phyloP scores from a whole-genome alignment of 2,329 filamentous ascomycete species.

The Phaeosphaeriaceae sp. region DNA sequence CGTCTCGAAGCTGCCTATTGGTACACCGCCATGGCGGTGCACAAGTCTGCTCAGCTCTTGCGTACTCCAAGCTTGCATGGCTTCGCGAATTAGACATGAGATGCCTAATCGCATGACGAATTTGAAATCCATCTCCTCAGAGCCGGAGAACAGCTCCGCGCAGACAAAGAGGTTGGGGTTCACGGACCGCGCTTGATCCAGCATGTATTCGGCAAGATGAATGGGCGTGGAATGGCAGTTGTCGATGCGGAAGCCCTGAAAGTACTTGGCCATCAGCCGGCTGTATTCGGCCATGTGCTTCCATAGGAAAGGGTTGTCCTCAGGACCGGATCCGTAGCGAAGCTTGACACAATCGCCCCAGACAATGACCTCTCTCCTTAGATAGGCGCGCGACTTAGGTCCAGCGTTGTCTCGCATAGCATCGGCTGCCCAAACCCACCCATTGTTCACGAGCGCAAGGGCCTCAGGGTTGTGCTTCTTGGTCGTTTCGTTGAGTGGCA shows the following conservation, averaged over 20 bases:
- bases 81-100: slow-evolving; percentile 90
- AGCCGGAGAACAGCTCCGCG: slow-evolving; percentile 94
- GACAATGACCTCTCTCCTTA: slow-evolving; percentile 94
- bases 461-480: slow-evolving; percentile 77
- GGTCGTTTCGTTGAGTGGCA: slow-evolving; percentile 80
- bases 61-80: slow-evolving; percentile 98
- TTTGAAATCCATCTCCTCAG: slow-evolving; percentile 93
- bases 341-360: slow-evolving; percentile 99
- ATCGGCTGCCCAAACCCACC: slow-evolving; percentile 98
- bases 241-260: slow-evolving; percentile 94
- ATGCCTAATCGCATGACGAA: slow-evolving; percentile 94
- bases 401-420: slow-evolving; percentile 94
- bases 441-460: slow-evolving; percentile 89
- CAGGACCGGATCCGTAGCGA: slow-evolving; percentile 78
- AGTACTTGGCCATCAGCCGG: slow-evolving; percentile 90
- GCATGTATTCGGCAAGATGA: slow-evolving; percentile 90
- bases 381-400: slow-evolving; percentile 85
- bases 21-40: slow-evolving; percentile 89
- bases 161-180: slow-evolving; percentile 90
- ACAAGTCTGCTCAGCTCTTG: slow-evolving; percentile 91
- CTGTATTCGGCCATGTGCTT: slow-evolving; percentile 95
- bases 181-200: slow-evolving; percentile 89
- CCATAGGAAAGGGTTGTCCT: slow-evolving; percentile 95
- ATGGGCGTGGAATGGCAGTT: slow-evolving; percentile 97
- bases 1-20: slow-evolving; percentile 97